These are phyloP conservation scores for Aspergillus baeticus DNA, from an alignment of 495 filamentous ascomycete species.

Conservation along the genomic window DNA sequence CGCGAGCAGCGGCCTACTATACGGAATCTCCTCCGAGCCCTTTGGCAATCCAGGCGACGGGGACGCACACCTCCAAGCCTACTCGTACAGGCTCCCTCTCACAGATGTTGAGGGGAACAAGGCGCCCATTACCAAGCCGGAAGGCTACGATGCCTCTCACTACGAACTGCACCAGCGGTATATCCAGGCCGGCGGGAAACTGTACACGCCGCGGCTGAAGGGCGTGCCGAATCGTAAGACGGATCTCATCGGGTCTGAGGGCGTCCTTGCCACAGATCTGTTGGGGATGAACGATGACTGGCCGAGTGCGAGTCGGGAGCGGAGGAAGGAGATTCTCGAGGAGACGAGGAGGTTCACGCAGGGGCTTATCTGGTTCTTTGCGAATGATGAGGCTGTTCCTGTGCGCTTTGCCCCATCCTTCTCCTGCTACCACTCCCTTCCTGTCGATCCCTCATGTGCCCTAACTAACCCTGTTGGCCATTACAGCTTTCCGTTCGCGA, in stretches of 20 bases:
- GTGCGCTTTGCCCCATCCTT: background rate
- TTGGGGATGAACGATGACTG: background rate
- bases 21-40: background rate
- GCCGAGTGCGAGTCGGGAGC: background rate
- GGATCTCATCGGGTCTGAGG: slow-evolving; percentile 1
- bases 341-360: background rate
- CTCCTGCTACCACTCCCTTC: background rate
- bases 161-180: background rate
- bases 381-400: background rate
- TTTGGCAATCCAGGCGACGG: background rate
- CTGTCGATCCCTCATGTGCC: no score
- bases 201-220: background rate
- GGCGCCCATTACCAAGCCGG: background rate
- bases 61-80: background rate
- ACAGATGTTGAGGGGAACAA: background rate
- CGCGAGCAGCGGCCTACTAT: background rate
- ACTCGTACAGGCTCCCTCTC: background rate
- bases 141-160: background rate
- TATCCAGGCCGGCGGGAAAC: background rate
- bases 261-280: background rate
- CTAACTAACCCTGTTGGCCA: no score
- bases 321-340: background rate
- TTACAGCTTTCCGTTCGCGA: background rate
- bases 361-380: background rate
- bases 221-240: background rate